Conservation (phyloP, 768 basidiomycete species). For the Neoboletus brunneissimus region DNA sequence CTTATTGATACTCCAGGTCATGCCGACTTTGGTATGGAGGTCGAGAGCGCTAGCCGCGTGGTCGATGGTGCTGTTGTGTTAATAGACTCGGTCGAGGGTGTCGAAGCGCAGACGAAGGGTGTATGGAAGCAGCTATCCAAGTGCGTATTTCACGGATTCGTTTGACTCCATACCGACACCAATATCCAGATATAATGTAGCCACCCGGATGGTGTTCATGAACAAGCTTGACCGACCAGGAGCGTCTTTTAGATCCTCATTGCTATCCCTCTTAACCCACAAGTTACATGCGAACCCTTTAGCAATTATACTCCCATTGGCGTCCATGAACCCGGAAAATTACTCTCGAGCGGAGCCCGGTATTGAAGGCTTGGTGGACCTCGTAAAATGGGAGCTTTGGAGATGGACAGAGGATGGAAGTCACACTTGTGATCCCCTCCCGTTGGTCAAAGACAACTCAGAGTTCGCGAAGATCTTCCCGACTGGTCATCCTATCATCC, state of each 20-base stretch:
- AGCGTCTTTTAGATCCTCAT: constrained; percentile 70
- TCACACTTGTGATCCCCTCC: constrained; percentile 45
- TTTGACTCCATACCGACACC: neutral
- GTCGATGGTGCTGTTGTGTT: constrained; percentile 87
- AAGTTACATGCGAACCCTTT: constrained; percentile 74
- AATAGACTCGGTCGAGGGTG: constrained; percentile 88
- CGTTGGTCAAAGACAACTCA: constrained; percentile 47
- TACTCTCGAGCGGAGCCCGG: constrained; percentile 79
- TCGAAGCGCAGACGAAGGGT: constrained; percentile 86
- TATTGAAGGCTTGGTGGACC: constrained; percentile 78
- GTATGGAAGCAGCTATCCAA: constrained; percentile 87
- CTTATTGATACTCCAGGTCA: constrained; percentile 90
- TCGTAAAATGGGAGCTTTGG: constrained; percentile 84
- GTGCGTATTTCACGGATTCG: constrained; percentile 42
- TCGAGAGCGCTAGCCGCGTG: constrained; percentile 88
- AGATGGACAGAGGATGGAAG: constrained; percentile 60
- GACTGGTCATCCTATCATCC: constrained; percentile 61
- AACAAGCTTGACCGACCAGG: constrained; percentile 90
- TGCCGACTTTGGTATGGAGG: constrained; percentile 96
- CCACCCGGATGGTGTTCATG: constrained; percentile 74
- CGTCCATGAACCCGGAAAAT: constrained; percentile 66
- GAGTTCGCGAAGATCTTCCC: constrained; percentile 45
- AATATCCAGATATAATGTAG: constrained; percentile 66
- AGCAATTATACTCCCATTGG: constrained; percentile 67
- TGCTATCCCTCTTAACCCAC: constrained; percentile 71